Percentiles rank a stretch among this genome's conserved stretches.
Conservation (phyloP, 164 flowering plant genomes). For the Annona cherimola region DNA sequence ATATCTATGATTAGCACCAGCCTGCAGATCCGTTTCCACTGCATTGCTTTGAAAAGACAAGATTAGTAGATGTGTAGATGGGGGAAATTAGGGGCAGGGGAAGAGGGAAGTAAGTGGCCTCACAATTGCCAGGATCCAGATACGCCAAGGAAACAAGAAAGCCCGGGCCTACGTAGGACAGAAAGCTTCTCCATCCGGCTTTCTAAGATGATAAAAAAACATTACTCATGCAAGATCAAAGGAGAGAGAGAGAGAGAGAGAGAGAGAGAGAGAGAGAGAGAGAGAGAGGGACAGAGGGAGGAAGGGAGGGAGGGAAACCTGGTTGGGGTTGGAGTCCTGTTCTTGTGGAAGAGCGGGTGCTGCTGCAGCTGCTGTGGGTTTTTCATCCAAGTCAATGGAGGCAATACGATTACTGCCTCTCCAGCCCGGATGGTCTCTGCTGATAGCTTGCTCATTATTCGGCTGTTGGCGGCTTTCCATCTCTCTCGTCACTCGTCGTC, state of each 20-base stretch:
- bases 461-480: background rate
- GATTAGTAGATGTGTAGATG: background rate
- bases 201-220: slow-evolving; percentile 16
- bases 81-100: background rate
- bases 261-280: background rate
- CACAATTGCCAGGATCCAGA: slow-evolving; percentile 77
- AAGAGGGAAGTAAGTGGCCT: slow-evolving; percentile 8
- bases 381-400: slow-evolving; percentile 21
- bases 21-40: slow-evolving; percentile 87
- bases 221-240: background rate
- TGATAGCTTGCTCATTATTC: background rate
- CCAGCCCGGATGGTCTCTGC: slow-evolving; percentile 15
- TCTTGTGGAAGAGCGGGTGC: background rate
- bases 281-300: background rate
- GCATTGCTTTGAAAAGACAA: slow-evolving; percentile 4
- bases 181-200: slow-evolving; percentile 51
- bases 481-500: slow-evolving; percentile 1
- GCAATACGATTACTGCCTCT: slow-evolving; percentile 40
- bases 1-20: slow-evolving; percentile 65
- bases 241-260: background rate
- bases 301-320: slow-evolving; percentile 1
- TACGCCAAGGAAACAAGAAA: slow-evolving; percentile 74
- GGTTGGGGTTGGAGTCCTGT: background rate
- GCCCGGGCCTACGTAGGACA: slow-evolving; percentile 70
- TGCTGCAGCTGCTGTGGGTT: background rate